phyloP scores from a whole-genome alignment of 805 yeast species.

The Kodamaea fukazawae region DNA sequence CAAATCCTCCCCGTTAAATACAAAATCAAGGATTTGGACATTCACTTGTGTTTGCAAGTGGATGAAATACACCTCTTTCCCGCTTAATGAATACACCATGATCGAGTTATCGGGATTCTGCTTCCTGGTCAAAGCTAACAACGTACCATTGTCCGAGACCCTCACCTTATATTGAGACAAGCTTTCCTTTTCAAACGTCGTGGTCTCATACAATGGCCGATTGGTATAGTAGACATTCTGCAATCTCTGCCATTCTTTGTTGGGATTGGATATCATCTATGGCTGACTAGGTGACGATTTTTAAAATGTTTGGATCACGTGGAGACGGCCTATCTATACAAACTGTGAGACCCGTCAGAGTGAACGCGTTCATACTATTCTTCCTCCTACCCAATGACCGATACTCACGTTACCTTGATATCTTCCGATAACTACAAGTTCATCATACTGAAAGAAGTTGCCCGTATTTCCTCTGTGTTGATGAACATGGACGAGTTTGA shows the following conservation, averaged over 20 bases:
- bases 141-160: constrained; percentile 52
- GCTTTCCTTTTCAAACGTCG: too few species aligned
- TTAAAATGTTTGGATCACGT: neutral
- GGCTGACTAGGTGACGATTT: neutral
- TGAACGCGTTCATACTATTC: too few species aligned
- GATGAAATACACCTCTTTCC: constrained; percentile 11
- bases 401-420: constrained; percentile 53
- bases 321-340: neutral
- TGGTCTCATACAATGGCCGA: constrained; percentile 50
- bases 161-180: constrained; percentile 45
- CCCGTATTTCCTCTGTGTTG: constrained; percentile 61
- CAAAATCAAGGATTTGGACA: constrained; percentile 53
- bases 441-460: constrained; percentile 68
- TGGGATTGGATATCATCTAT: constrained; percentile 33
- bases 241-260: constrained; percentile 74
- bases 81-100: constrained; percentile 36
- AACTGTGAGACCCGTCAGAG: too few species aligned
- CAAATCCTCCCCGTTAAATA: constrained; percentile 52
- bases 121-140: constrained; percentile 50
- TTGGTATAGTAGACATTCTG: constrained; percentile 66
- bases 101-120: constrained; percentile 14
- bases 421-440: constrained; percentile 71
- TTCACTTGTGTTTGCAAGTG: neutral
- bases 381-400: too few species aligned
- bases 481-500: constrained; percentile 51